phyloP scores from a whole-genome alignment of 257 asterid species.

The Plantago ovata region DNA sequence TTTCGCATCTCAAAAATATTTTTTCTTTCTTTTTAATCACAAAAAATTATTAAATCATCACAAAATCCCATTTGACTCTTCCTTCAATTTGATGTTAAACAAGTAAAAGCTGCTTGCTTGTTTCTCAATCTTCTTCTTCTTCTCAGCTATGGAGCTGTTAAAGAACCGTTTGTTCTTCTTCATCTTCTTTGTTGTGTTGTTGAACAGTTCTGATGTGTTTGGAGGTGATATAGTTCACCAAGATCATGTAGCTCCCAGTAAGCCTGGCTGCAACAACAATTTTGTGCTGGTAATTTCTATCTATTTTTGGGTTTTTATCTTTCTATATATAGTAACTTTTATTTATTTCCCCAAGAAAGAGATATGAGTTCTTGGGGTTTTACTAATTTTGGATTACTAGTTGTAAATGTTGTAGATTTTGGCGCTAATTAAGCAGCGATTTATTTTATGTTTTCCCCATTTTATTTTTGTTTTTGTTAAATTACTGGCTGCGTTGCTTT shows the following conservation, averaged over 20 bases:
- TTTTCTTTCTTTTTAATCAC: too few relatives aligned
- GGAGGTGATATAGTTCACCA: conserved; percentile 91
- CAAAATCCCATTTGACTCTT: conserved; percentile 8
- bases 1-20: too few relatives aligned
- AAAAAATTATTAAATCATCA: too few relatives aligned
- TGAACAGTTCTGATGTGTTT: conserved; percentile 40
- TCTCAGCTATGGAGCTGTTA: conserved; percentile 35
- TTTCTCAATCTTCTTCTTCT: background rate
- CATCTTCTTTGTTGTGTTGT: conserved; percentile 35
- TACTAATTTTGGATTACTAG: conserved; percentile 13
- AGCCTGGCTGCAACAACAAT: conserved; percentile 82
- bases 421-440: conserved; percentile 15
- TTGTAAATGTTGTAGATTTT: conserved; percentile 15
- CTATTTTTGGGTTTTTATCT: background rate
- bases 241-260: conserved; percentile 73
- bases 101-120: too few relatives aligned
- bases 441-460: too few relatives aligned
- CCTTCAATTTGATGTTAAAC: conserved; percentile 34
- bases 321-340: background rate
- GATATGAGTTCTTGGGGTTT: conserved; percentile 7
- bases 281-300: conserved; percentile 65
- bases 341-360: background rate
- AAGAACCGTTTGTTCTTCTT: conserved; percentile 35
- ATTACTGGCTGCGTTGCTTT: conserved; percentile 23
- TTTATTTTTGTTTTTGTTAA: too few relatives aligned